These are phyloP conservation scores for Xylaria sp. DNA, from an alignment of 2,329 filamentous ascomycete genomes.

Conservation along the genomic window DNA sequence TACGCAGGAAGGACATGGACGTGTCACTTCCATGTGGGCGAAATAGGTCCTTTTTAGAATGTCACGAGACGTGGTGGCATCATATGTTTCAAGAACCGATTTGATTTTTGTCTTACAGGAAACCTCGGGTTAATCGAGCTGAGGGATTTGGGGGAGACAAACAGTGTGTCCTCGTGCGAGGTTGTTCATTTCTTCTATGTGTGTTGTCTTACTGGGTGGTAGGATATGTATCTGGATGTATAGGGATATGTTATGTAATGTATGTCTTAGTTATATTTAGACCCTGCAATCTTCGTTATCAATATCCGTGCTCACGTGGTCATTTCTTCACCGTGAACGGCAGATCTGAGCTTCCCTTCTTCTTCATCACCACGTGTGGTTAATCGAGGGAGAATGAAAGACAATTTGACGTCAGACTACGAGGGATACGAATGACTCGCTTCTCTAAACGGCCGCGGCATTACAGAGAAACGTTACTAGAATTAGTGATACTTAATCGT, in stretches of 20 bases:
- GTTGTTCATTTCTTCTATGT: not conserved
- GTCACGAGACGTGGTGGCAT: not conserved
- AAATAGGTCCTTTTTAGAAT: not conserved
- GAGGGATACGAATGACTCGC: no score
- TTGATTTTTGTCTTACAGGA: not conserved
- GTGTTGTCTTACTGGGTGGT: not conserved
- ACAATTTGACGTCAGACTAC: not conserved
- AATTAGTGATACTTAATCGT: not conserved
- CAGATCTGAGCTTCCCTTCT: not conserved
- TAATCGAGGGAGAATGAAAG: not conserved
- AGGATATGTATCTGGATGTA: not conserved
- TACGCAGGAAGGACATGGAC: not conserved
- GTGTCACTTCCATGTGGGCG: not conserved
- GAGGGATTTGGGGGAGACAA: not conserved
- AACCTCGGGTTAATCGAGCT: not conserved
- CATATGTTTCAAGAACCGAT: constrained; percentile 3
- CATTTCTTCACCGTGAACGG: not conserved
- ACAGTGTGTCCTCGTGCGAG: constrained; percentile 1
- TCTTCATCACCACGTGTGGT: not conserved
- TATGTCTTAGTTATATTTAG: not conserved
- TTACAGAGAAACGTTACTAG: not conserved
- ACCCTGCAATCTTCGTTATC: not conserved
- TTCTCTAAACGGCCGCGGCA: not conserved
- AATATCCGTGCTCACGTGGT: not conserved
- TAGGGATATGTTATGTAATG: not conserved